These are phyloP conservation scores for Ilex aquifolium DNA, from an alignment of 257 asterid genomes.

Conservation along the genomic window DNA sequence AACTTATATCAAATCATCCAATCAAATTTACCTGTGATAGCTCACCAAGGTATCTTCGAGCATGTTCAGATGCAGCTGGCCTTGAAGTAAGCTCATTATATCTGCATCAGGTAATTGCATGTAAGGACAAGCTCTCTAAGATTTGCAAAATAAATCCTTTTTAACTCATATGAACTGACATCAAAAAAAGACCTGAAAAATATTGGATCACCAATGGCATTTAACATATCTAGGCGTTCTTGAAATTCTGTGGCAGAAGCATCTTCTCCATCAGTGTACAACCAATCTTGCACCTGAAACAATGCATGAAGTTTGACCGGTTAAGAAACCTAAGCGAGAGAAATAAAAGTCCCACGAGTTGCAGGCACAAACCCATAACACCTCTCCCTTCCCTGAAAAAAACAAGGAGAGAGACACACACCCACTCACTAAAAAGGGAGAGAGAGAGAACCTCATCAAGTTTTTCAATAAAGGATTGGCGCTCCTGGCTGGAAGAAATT, in stretches of 20 bases:
- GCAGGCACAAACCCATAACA: neutral
- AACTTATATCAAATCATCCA: too few relatives aligned
- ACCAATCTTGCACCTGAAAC: constrained; percentile 91
- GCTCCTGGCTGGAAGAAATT: constrained; percentile 68
- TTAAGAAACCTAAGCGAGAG: constrained; percentile 11
- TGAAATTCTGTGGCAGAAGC: constrained; percentile 87
- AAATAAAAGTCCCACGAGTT: neutral
- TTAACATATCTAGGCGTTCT: constrained; percentile 70
- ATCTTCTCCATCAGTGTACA: constrained; percentile 99
- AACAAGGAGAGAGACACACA: neutral
- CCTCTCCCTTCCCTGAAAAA: too few relatives aligned
- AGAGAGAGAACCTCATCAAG: constrained; percentile 75
- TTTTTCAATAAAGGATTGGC: constrained; percentile 71
- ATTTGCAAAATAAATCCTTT: neutral
- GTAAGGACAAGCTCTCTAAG: constrained; percentile 16
- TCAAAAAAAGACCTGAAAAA: constrained; percentile 58
- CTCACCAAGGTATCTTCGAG: constrained; percentile 59
- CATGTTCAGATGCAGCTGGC: constrained; percentile 79
- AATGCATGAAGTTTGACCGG: constrained; percentile 8
- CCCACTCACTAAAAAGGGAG: constrained; percentile 8
- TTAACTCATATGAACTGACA: constrained; percentile 11
- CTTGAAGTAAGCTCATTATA: constrained; percentile 81
- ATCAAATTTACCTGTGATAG: constrained; percentile 50
- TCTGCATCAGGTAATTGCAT: constrained; percentile 32
- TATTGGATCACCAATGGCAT: constrained; percentile 92